Conservation (phyloP, 2,329 filamentous ascomycete genomes). For the Paecilomyces formosus region DNA sequence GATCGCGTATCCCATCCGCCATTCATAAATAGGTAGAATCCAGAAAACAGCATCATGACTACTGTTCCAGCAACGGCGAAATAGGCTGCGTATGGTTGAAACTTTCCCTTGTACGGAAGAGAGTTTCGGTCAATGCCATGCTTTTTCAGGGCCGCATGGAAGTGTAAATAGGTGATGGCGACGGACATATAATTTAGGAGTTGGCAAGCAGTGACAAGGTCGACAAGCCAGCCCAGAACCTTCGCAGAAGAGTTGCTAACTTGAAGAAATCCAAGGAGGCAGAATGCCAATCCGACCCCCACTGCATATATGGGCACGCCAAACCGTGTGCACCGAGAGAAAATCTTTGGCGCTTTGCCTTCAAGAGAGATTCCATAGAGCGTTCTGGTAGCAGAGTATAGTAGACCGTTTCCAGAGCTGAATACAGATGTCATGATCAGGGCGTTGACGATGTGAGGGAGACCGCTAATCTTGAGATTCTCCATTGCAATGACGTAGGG, state of each 20-base stretch:
- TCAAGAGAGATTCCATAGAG: conserved; percentile 59
- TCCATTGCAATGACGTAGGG: conserved; percentile 61
- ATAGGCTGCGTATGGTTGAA: conserved; percentile 65
- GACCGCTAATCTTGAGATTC: conserved; percentile 50
- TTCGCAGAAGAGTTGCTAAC: conserved; percentile 54
- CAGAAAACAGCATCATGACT: conserved; percentile 63
- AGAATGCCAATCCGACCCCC: conserved; percentile 53
- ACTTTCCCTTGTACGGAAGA: conserved; percentile 60
- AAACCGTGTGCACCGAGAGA: conserved; percentile 44
- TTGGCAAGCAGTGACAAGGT: conserved; percentile 20
- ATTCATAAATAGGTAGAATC: conserved; percentile 64
- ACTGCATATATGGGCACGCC: conserved; percentile 68
- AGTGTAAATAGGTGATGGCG: conserved; percentile 61
- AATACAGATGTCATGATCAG: conserved; percentile 60
- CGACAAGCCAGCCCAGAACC: conserved; percentile 45
- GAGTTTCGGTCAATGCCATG: conserved; percentile 60
- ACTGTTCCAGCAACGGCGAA: conserved; percentile 55
- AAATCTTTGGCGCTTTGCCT: conserved; percentile 47
- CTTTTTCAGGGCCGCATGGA: conserved; percentile 56
- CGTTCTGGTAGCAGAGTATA: conserved; percentile 57
- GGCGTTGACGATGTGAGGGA: conserved; percentile 63
- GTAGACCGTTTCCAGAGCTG: conserved; percentile 57
- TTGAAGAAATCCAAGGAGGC: conserved; percentile 65
- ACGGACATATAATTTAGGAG: conserved; percentile 45
- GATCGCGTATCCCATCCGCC: conserved; percentile 55